Conservation (phyloP, 306 rosid genomes). For the Hippophae gyantsensis region DNA sequence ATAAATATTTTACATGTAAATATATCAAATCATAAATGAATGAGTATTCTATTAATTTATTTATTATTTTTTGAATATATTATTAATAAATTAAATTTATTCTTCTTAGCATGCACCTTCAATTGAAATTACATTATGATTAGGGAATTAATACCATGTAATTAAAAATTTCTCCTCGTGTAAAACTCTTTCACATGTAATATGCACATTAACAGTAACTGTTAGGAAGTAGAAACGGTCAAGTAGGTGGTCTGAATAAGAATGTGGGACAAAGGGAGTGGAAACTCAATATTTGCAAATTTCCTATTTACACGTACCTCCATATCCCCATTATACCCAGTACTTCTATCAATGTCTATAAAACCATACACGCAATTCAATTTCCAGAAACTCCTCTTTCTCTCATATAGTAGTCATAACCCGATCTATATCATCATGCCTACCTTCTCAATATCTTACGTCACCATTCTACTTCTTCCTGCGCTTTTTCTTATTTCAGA, state of each 20-base stretch:
- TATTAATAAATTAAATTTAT: too few relatives aligned
- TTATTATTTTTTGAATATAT: too few relatives aligned
- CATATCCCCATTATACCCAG: slow-evolving; percentile 12
- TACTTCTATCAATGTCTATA: slow-evolving; percentile 20
- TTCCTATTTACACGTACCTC: slow-evolving; percentile 10
- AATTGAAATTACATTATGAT: too few relatives aligned
- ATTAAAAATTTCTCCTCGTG: too few relatives aligned
- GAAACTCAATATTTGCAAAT: not conserved
- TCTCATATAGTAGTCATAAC: not conserved
- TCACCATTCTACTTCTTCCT: slow-evolving; percentile 18
- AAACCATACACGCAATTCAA: not conserved
- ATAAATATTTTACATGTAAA: not conserved
- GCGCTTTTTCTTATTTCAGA: slow-evolving; percentile 17
- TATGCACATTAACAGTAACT: too few relatives aligned
- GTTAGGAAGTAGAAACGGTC: slow-evolving; percentile 15
- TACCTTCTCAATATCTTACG: slow-evolving; percentile 5
- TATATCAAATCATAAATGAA: too few relatives aligned
- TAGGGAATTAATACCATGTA: too few relatives aligned
- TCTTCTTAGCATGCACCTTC: too few relatives aligned
- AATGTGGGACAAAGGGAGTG: not conserved
- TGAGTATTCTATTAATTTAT: too few relatives aligned
- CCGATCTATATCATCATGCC: slow-evolving; percentile 32
- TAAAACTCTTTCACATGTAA: too few relatives aligned
- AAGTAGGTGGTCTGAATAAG: not conserved
- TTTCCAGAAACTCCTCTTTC: not conserved